A percentile compares a stretch with the other conserved stretches of the same genome.
These are phyloP conservation scores for Penicillium sp. DNA, from an alignment of 2,329 filamentous ascomycete species.

Conservation along the genomic window DNA sequence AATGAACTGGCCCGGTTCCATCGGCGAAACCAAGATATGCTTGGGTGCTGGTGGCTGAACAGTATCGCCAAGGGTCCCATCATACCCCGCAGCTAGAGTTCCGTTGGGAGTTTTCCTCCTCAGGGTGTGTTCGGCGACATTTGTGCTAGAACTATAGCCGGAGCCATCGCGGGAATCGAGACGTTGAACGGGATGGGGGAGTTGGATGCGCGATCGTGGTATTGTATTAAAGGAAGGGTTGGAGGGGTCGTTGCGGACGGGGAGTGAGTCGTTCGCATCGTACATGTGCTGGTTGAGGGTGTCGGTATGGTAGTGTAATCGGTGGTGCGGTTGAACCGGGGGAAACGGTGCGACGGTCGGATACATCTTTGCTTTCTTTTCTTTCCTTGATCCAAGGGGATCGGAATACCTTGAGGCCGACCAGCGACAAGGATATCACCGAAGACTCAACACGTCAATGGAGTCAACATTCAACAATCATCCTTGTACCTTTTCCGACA, in stretches of 20 bases:
- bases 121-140: slow-evolving; percentile 67
- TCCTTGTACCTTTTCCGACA: slow-evolving; percentile 47
- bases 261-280: slow-evolving; percentile 30
- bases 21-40: slow-evolving; percentile 72
- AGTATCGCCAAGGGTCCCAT: slow-evolving; percentile 74
- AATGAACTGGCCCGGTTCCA: slow-evolving; percentile 42
- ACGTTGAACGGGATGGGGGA: slow-evolving; percentile 43
- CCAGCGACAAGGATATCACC: slow-evolving; percentile 8
- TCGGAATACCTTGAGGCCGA: slow-evolving; percentile 19
- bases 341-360: slow-evolving; percentile 49
- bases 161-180: slow-evolving; percentile 32
- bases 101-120: slow-evolving; percentile 91
- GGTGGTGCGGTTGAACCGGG: slow-evolving; percentile 45
- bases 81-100: slow-evolving; percentile 88
- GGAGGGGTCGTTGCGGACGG: slow-evolving; percentile 28
- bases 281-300: slow-evolving; percentile 30
- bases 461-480: slow-evolving; percentile 39
- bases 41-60: slow-evolving; percentile 69
- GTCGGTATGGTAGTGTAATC: slow-evolving; percentile 36
- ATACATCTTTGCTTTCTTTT: slow-evolving; percentile 44
- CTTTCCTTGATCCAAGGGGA: slow-evolving; percentile 12
- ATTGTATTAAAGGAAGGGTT: slow-evolving; percentile 30
- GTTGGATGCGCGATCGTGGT: slow-evolving; percentile 37
- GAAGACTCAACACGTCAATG: slow-evolving; percentile 24
- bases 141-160: slow-evolving; percentile 24